phyloP scores from a whole-genome alignment of 1,284 basidiomycete genomes.

The Sphaerobolus stellatus region DNA sequence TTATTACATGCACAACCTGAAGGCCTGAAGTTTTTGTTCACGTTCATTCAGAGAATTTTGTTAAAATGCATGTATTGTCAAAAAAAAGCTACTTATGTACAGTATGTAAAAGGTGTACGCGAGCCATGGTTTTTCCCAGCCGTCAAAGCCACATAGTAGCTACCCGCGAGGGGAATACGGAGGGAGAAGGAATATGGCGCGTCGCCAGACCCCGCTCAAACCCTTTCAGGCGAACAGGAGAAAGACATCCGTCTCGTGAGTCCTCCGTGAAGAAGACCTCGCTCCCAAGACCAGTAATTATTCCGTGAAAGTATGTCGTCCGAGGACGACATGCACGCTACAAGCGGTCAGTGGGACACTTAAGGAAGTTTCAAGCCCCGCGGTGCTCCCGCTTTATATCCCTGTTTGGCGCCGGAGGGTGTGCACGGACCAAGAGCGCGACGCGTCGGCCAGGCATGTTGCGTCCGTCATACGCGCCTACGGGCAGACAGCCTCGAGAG shows the following conservation, averaged over 20 bases:
- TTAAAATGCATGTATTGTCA: too few relatives aligned
- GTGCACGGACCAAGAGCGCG: conserved; percentile 30
- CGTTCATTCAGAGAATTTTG: too few relatives aligned
- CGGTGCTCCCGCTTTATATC: conserved; percentile 23
- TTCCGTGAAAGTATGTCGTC: conserved; percentile 5
- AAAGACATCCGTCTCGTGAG: conserved; percentile 14
- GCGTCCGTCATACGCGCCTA: conserved; percentile 45
- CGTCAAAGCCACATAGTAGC: conserved; percentile 14
- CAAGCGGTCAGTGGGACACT: conserved; percentile 41
- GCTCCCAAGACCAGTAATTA: conserved; percentile 13
- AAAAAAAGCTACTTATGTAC: neutral
- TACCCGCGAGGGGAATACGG: conserved; percentile 10
- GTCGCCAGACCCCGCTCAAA: conserved; percentile 10
- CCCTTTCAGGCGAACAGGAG: conserved; percentile 9
- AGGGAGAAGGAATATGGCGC: conserved; percentile 14
- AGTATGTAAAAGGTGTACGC: conserved; percentile 9
- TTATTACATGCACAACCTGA: too few relatives aligned
- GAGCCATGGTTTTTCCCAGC: conserved; percentile 14
- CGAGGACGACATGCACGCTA: conserved; percentile 30
- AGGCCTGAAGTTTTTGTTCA: too few relatives aligned
- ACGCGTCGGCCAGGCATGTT: conserved; percentile 41
- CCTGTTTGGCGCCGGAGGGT: conserved; percentile 22
- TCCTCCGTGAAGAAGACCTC: conserved; percentile 7
- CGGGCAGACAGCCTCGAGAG: conserved; percentile 59
- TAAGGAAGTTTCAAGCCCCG: conserved; percentile 17